Evolutionary conservation across 352 stramenopile species (phyloP), one percentile per base, ranked within the genome.

Genomic region (Elongisporangium senticosum): DNA sequence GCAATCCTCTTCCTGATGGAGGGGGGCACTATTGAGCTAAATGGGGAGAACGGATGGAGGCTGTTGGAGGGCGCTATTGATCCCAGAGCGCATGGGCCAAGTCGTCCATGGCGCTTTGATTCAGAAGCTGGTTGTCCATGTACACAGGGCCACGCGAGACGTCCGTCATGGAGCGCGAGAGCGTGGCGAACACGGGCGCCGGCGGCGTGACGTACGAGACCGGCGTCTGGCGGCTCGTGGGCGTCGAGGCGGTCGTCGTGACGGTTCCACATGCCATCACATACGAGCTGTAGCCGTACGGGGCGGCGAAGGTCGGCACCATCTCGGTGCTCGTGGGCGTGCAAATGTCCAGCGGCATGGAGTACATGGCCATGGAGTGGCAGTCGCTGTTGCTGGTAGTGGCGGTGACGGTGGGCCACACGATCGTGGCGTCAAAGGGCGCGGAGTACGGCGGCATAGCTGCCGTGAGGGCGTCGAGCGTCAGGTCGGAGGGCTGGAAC

Each of bases 11-110:
- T 43, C 33, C 33, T 43, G 10, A 43, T 17, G 33, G 33, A 43
- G 33, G 26, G 26, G 33, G 33, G 13, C 13, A 43, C 33, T 43
- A 43, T 17, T 43, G 33, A 43, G 33, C 33, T 43, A 14, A 13
- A 17, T 10, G 7, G 33, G 13, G 33, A 10, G 10, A 17, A 43
- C 33, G 33, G 17, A 43, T 43, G 33, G 33, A 43, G 33, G 10
- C 33, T 43, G 33, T 0, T 43, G 33, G 33, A 26, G 22, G 23
- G 49, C 49, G 17, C 10, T 53, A 24, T 47, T 61, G 55, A 49
- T 65, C 50, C n/a, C 21, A 53, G 20, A 65, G 56, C 1, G 53
- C 15, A 22, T 57, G 62, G 11, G 50, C 33, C 51, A 68, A 17
- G 50, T 58, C 47, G 50, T 65, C 64, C 3, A 68, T 8, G 10